These are phyloP conservation scores for Solanum ossicruentum DNA, from an alignment of 257 asterid species.

Conservation along the genomic window DNA sequence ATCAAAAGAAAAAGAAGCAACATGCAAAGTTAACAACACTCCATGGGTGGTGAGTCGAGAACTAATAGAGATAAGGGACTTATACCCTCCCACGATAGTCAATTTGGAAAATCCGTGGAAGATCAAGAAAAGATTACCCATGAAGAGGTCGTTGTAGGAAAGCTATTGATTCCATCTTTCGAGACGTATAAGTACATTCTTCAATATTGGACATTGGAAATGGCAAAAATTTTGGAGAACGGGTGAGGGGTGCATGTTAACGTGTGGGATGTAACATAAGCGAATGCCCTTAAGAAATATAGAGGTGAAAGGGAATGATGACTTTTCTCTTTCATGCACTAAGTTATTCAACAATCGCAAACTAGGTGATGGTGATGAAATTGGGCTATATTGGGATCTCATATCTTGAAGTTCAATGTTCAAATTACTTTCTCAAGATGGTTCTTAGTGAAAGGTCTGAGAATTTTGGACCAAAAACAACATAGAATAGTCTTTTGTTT, in stretches of 20 bases:
- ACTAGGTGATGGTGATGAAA: slow-evolving; percentile 24
- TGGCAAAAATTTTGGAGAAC: no score
- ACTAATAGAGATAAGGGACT: neutral
- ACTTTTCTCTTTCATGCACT: slow-evolving; percentile 19
- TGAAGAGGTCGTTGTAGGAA: no score
- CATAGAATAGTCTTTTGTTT: neutral
- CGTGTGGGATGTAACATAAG: no score
- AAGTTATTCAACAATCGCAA: slow-evolving; percentile 5
- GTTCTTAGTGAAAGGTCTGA: no score
- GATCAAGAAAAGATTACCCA: no score
- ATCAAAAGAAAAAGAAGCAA: neutral
- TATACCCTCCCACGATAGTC: neutral
- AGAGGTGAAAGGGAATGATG: neutral
- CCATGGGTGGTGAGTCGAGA: neutral
- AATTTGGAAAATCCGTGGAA: neutral
- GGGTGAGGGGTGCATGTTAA: no score
- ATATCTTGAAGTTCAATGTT: neutral
- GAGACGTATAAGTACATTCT: no score
- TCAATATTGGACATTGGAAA: no score
- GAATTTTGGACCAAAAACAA: neutral
- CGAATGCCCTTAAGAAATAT: no score
- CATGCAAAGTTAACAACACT: neutral
- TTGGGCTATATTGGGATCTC: slow-evolving; percentile 40
- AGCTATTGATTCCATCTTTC: no score
- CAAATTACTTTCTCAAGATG: slow-evolving; percentile 3